Evolutionary conservation across 176 grass and related monocot species (phyloP).

Genomic region (Aegilops bicornis): DNA sequence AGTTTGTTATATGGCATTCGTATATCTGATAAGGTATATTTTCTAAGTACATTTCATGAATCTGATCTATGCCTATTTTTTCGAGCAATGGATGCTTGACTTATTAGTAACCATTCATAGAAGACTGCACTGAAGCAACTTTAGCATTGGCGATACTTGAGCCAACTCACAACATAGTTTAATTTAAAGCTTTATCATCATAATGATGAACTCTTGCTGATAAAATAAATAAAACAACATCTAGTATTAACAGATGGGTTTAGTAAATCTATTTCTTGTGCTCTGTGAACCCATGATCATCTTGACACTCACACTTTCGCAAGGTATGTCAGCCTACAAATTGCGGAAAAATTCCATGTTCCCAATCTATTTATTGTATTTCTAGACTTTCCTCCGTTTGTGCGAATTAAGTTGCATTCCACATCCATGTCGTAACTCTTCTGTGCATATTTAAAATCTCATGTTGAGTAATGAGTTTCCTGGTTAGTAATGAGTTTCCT

Average conservation of each 20-base stretch:
- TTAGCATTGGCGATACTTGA: conserved; percentile 1
- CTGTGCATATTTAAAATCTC: background rate
- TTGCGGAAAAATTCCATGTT: background rate
- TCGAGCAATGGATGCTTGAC: background rate
- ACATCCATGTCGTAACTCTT: background rate
- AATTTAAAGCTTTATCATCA: background rate
- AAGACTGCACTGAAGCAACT: background rate
- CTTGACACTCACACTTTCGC: background rate
- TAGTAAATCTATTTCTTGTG: background rate
- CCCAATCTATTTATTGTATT: background rate
- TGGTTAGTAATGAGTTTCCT: background rate
- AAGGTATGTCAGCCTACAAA: background rate
- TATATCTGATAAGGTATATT: background rate
- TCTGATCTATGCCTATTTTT: background rate
- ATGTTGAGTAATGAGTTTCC: background rate
- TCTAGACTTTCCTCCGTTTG: background rate
- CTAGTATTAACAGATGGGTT: background rate
- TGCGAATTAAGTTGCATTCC: background rate
- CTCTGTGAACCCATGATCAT: background rate
- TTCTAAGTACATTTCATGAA: background rate
- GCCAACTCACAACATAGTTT: background rate
- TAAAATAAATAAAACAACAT: background rate
- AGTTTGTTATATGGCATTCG: background rate
- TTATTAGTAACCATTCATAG: background rate
- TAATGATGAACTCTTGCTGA: background rate